phyloP scores from a whole-genome alignment of 352 stramenopile species.

The Phytophthora vignae region DNA sequence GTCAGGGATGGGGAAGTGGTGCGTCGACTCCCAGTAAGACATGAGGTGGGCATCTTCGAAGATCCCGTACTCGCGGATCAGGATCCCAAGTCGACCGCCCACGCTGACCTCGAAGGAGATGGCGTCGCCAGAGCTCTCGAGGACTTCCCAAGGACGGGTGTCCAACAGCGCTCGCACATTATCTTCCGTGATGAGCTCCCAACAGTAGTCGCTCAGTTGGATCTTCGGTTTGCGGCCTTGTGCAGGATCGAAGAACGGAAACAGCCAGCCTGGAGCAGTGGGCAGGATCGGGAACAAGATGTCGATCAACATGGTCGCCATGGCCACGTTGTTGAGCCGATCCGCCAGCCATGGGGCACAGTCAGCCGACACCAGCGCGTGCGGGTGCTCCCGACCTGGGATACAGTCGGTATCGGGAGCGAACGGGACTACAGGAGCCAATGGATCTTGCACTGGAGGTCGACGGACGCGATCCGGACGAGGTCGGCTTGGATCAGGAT shows the following conservation, averaged over 20 bases:
- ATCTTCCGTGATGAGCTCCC: neutral
- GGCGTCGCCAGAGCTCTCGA: neutral
- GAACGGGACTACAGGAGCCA: neutral
- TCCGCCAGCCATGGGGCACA: neutral
- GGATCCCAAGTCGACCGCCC: neutral
- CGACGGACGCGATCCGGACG: too few relatives aligned
- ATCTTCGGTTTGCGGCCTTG: too few relatives aligned
- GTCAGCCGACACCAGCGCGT: neutral
- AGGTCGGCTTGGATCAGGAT: too few relatives aligned
- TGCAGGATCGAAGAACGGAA: neutral
- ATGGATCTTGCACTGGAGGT: neutral
- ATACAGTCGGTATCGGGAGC: neutral
- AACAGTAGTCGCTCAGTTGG: neutral
- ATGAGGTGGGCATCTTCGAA: neutral
- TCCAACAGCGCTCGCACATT: neutral
- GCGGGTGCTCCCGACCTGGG: neutral
- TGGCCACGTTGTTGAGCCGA: neutral
- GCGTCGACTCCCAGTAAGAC: neutral
- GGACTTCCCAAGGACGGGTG: neutral
- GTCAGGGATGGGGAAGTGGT: neutral
- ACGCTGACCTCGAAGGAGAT: neutral
- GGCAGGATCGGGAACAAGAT: neutral
- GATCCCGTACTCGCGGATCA: neutral
- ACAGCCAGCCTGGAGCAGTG: neutral
- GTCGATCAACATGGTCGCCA: neutral